Evolutionary conservation across 495 filamentous ascomycete species (phyloP), one percentile per base, ranked within the genome.

Genomic region (Jackrogersella multiformis): DNA sequence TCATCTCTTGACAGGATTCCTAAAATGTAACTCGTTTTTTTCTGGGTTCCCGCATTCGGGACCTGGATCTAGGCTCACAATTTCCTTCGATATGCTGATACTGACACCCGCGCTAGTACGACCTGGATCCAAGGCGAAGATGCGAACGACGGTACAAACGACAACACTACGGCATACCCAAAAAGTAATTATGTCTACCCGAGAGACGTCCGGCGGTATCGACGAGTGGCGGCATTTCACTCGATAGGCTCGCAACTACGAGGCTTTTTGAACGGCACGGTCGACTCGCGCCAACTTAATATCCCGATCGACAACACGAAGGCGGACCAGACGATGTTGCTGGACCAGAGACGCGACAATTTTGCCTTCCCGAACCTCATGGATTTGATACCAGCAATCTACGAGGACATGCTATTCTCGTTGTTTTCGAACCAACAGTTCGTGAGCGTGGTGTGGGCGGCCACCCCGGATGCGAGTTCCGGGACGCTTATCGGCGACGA

Each of bases 151-250:
- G 76, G 72, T 49, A 79, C 77, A 0, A 64, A 58, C 44, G 77
- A 79, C 44, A 79, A 78, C 49, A 73, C 73, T 21, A 78, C 77
- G 2, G 77, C 76, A n/a, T 10, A 8, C 0, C 77, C 76, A 12
- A 61, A 71, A n/a, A 32, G 34, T 26, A 76, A 75, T 65, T 80
- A 80, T 64, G 61, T 78, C 15, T 63, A 68, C 30, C 76, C 78
- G 2, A 41, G 10, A 2, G 72, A 77, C 45, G 48, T 71, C 12
- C 32, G 9, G 9, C 38, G 21, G 5, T 78, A 78, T 67, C 69
- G 75, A 15, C 74, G 70, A 8, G 69, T 69, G 15, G 78, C 73
- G 9, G 75, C 75, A 26, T 80, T 64, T 46, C 76, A 80, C 54
- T 70, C 78, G 8, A 64, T 80, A 34, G 73, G 76, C 2, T 48